A percentile compares a stretch with the other conserved stretches of the same genome.
phyloP scores from a whole-genome alignment of 192 early-diverging fungal genomes.

The Coemansia sp. region DNA sequence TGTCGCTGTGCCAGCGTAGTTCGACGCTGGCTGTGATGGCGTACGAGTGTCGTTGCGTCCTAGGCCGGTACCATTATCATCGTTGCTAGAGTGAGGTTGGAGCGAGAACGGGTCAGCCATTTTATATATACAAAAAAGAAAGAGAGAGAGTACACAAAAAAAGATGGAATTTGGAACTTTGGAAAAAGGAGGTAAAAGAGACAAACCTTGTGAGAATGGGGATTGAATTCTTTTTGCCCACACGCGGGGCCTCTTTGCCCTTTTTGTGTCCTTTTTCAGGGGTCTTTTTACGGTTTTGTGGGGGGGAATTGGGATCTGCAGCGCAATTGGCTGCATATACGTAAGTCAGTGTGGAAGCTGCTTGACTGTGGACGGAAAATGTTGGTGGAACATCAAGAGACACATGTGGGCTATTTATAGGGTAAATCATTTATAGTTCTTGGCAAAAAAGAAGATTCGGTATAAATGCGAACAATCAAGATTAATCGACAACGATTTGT shows the following conservation, averaged over 20 bases:
- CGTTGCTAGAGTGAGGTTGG: background rate
- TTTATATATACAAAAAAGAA: background rate
- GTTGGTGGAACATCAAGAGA: background rate
- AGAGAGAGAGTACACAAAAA: background rate
- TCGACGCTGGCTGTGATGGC: background rate
- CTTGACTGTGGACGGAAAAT: background rate
- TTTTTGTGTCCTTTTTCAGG: too few species aligned
- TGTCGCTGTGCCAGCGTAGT: background rate
- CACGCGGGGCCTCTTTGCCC: too few species aligned
- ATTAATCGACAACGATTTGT: background rate
- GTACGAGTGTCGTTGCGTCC: background rate
- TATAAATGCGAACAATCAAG: background rate
- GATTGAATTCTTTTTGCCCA: background rate
- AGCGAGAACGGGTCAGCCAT: slow-evolving; percentile 5
- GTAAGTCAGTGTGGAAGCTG: background rate
- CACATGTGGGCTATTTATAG: background rate
- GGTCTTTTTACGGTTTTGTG: background rate
- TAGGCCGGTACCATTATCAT: background rate
- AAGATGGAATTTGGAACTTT: background rate
- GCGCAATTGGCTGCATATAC: background rate
- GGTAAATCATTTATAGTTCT: background rate
- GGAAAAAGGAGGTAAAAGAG: background rate
- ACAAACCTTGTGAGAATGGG: background rate
- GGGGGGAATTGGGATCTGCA: background rate
- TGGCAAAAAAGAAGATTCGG: background rate